Evolutionary conservation across 495 filamentous ascomycete genomes (phyloP).

Genomic region (Neurospora sp.): DNA sequence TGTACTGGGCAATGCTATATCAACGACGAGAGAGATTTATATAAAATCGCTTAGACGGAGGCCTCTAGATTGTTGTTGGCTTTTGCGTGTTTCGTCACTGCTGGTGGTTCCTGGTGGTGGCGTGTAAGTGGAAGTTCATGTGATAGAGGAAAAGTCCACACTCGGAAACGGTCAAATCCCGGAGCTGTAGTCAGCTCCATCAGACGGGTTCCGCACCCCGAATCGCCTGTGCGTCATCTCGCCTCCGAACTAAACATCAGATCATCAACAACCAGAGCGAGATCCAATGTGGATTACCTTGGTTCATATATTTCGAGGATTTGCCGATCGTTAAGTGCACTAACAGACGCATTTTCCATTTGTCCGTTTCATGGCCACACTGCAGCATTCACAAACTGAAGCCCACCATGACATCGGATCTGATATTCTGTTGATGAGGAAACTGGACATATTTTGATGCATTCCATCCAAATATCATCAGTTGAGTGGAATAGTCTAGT

Average conservation of each 20-base stretch:
- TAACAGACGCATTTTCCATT: not conserved
- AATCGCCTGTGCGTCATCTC: not conserved
- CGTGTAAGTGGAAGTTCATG: not conserved
- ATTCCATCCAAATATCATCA: not conserved
- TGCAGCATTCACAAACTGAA: not conserved
- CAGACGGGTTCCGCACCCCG: not conserved
- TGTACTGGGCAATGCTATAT: not conserved
- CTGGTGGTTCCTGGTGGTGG: not conserved
- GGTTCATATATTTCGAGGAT: not conserved
- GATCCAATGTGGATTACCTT: not conserved
- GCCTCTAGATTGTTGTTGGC: not conserved
- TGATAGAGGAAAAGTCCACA: not conserved
- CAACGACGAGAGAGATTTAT: not conserved
- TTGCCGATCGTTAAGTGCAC: not conserved
- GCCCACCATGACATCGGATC: not conserved
- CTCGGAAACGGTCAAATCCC: not conserved
- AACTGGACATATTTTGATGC: not conserved
- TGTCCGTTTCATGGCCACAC: not conserved
- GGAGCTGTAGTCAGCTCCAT: not conserved
- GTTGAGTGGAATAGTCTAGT: slow-evolving; percentile 11
- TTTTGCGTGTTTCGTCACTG: not conserved
- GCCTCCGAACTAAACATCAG: not conserved
- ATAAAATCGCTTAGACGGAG: not conserved
- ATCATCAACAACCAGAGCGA: not conserved
- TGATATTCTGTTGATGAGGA: not conserved